Conservation (phyloP, 495 filamentous ascomycete genomes). For the Terfezia boudieri region DNA sequence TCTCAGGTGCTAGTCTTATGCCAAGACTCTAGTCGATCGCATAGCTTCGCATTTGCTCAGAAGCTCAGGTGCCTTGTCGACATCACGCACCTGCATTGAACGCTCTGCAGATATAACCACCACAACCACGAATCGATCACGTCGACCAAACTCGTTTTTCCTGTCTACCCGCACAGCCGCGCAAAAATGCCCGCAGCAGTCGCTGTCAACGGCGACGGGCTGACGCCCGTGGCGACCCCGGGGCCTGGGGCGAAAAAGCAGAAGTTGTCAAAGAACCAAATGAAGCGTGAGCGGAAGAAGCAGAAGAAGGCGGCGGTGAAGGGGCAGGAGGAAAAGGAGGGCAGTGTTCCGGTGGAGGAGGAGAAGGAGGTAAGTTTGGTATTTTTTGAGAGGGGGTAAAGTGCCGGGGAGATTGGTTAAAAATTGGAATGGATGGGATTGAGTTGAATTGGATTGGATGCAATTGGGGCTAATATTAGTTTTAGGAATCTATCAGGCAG, state of each 20-base stretch:
- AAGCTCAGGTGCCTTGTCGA: no score
- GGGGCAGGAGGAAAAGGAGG: conserved; percentile 10
- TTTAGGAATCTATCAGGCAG: conserved; percentile 3
- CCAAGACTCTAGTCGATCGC: no score
- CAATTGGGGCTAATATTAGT: no score
- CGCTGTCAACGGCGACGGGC: conserved; percentile 4
- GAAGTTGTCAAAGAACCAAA: conserved; percentile 66
- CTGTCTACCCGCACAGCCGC: no score
- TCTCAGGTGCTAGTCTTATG: no score
- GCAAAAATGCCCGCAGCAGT: no score
- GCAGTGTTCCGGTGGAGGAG: conserved; percentile 14
- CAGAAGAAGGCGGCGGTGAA: conserved; percentile 44
- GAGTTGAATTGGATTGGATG: neutral
- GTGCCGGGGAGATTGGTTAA: neutral
- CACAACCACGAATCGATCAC: no score
- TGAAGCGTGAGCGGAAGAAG: conserved; percentile 76
- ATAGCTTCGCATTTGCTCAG: no score
- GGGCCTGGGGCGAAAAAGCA: conserved; percentile 12
- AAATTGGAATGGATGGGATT: neutral
- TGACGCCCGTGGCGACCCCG: conserved; percentile 1
- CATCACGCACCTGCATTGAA: no score
- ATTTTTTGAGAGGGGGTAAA: conserved; percentile 1
- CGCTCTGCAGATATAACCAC: no score
- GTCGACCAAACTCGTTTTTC: no score
- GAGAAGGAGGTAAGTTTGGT: conserved; percentile 10